These are phyloP conservation scores for Draba incana DNA, from an alignment of 345 rosid genomes.

Conservation along the genomic window DNA sequence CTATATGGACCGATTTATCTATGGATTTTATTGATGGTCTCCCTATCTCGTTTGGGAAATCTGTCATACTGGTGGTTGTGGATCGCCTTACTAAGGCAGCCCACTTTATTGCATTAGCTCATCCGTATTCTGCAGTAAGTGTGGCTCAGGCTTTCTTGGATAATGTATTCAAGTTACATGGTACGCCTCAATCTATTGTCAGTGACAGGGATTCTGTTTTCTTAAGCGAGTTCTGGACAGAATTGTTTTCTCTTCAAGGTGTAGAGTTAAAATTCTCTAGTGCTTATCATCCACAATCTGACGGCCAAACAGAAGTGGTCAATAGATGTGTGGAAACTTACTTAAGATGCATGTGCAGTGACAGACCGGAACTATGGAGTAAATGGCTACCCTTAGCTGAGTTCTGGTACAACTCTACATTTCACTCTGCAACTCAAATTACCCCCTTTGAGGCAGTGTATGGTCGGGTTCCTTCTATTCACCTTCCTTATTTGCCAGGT, in stretches of 20 bases:
- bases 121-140: too few relatives aligned
- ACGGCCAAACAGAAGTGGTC: too few relatives aligned
- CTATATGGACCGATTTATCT: neutral
- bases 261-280: too few relatives aligned
- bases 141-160: neutral
- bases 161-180: neutral
- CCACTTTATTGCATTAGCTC: neutral
- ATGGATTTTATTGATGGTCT: neutral
- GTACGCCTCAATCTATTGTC: neutral
- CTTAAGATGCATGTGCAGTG: neutral
- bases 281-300: too few relatives aligned
- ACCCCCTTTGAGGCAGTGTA: neutral
- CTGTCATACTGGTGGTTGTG: neutral
- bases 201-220: neutral
- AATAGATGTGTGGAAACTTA: neutral
- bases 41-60: neutral
- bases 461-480: neutral
- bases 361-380: neutral
- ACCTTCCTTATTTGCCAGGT: neutral
- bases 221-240: neutral
- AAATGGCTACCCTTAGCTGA: neutral
- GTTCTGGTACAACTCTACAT: neutral
- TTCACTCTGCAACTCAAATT: neutral
- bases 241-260: too few relatives aligned
- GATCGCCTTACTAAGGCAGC: neutral